phyloP scores from a whole-genome alignment of 768 basidiomycete species.

The Pleurotus sapidus region DNA sequence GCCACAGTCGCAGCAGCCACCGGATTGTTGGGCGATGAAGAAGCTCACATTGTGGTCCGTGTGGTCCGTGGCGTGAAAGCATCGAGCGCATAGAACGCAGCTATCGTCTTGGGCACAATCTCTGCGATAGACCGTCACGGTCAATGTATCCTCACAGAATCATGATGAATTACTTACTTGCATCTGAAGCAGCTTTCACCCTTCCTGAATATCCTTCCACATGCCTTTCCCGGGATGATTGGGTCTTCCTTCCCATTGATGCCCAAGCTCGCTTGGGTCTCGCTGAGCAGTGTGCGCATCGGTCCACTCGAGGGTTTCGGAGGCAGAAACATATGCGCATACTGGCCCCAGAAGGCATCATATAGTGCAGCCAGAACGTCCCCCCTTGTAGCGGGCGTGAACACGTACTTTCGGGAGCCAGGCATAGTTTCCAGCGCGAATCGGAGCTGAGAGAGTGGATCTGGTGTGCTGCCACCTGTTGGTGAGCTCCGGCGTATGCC shows the following conservation, averaged over 20 bases:
- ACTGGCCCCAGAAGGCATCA: conserved; percentile 77
- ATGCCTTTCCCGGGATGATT: conserved; percentile 67
- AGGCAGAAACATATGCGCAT: conserved; percentile 71
- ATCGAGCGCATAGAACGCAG: conserved; percentile 85
- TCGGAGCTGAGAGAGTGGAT: conserved; percentile 70
- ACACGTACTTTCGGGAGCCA: conserved; percentile 72
- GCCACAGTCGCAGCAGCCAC: conserved; percentile 95
- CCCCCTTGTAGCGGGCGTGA: conserved; percentile 69
- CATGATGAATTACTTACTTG: conserved; percentile 62
- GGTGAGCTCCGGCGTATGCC: conserved; percentile 1
- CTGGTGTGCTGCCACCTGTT: conserved; percentile 51
- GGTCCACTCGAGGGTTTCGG: conserved; percentile 61
- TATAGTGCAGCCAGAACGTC: conserved; percentile 84
- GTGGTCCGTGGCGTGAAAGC: conserved; percentile 90
- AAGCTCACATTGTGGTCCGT: conserved; percentile 88
- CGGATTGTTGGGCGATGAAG: conserved; percentile 88
- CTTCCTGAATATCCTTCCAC: conserved; percentile 84
- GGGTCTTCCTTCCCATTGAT: conserved; percentile 60
- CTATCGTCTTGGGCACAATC: conserved; percentile 90
- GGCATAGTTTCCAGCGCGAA: conserved; percentile 82
- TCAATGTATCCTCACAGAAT: conserved; percentile 1
- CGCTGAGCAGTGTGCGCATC: conserved; percentile 60
- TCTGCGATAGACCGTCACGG: conserved; percentile 37
- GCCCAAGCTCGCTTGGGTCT: conserved; percentile 59
- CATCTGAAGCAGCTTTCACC: conserved; percentile 93